Base-by-base conservation (phyloP, 345 rosid genomes). In the Kandelia obovata region DNA sequence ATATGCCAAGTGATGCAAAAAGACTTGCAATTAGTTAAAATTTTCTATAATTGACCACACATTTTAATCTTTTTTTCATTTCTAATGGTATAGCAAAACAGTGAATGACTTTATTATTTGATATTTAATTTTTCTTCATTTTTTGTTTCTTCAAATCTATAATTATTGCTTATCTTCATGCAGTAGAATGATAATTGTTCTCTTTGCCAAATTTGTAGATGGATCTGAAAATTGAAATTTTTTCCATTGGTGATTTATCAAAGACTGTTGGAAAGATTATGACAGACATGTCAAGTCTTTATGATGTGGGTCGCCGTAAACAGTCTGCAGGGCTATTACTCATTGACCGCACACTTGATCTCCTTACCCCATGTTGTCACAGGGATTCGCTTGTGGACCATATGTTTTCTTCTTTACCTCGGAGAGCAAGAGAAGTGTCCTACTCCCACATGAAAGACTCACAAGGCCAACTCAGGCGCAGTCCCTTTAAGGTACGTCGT, bases 271-370 rank as follows among this genome's bases (percentile, higher is more conserved):
- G 99, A 76, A 91, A 91, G 82, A 86, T 88, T 72, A 74, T 95
- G 88, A 95, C 92, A 21, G 97, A 91, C 83, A 95, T 91, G 97
- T 89, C 99, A 69, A 91, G 99, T 81, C 93, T 91, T 67, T 95
- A 95, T 73, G 97, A 95, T 79, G 97, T 94, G 23, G 97, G 96
- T 62, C 98, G 98, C 21, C 96, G 96, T 6, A 94, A 89, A 79
- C 85, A 89, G 75, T 72, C 98, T 70, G 95, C 97, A 0, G 96
- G 98, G 46, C 83, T 95, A 77, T 76, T 95, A 72, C 89, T 95
- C 61, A 78, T 95, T 68, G 99, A 91, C 73, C 93, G 99, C 64
- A 85, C 97, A 21, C 95, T 91, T 64, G 97, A 91, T 87, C 90
- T 94, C 73, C 87, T 91, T 64, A 91, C 98, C 78, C 93, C 98